phyloP scores from a whole-genome alignment of 2,329 filamentous ascomycete genomes.

The Lachnellula occidentalis region DNA sequence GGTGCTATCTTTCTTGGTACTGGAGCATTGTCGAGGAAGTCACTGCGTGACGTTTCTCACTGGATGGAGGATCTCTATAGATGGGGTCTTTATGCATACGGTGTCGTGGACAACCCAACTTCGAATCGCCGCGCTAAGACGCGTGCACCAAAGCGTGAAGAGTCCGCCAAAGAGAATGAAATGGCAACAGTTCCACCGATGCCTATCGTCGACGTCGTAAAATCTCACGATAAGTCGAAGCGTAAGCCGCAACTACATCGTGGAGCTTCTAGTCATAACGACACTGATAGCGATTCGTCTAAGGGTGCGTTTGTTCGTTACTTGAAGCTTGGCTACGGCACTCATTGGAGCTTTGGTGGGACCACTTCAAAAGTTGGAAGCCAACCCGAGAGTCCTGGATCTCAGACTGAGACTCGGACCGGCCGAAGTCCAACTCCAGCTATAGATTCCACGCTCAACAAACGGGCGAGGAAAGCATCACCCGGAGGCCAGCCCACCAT shows the following conservation, averaged over 20 bases:
- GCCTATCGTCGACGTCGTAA: constrained; percentile 8
- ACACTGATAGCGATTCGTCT: constrained; percentile 23
- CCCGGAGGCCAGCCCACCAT: neutral
- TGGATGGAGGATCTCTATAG: constrained; percentile 89
- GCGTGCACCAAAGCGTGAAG: constrained; percentile 33
- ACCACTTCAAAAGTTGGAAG: constrained; percentile 12
- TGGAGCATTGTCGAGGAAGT: constrained; percentile 65
- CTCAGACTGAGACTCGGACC: neutral
- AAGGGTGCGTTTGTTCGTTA: constrained; percentile 51
- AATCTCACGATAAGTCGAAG: constrained; percentile 1
- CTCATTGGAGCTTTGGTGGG: constrained; percentile 53
- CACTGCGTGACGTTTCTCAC: constrained; percentile 65
- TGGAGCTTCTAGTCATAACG: constrained; percentile 14
- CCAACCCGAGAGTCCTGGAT: neutral
- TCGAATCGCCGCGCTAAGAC: constrained; percentile 49
- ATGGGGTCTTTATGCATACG: constrained; percentile 80
- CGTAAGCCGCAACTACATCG: constrained; percentile 12
- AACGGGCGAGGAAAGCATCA: neutral
- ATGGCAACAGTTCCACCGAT: constrained; percentile 9
- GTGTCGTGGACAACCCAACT: constrained; percentile 71
- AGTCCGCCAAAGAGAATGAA: neutral
- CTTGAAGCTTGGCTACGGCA: constrained; percentile 62
- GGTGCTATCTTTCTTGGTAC: constrained; percentile 82
- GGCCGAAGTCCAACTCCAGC: neutral
- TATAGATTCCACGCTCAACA: neutral